phyloP scores from a whole-genome alignment of 2,329 filamentous ascomycete species.

The Myriangium duriaei region DNA sequence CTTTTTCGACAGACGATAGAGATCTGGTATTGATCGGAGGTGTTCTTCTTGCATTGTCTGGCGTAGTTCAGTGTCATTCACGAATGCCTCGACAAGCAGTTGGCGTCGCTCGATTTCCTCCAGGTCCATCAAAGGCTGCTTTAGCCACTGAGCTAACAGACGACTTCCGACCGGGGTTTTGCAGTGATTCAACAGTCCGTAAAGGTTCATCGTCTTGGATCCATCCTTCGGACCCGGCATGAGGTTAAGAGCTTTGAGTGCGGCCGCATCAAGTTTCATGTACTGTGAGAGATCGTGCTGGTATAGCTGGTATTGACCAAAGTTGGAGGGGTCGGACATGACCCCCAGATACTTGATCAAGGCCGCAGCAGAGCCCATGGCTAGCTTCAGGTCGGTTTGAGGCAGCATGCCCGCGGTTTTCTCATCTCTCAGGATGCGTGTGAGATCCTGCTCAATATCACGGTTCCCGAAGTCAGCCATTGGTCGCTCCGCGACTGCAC shows the following conservation, averaged over 20 bases:
- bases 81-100: constrained; percentile 89
- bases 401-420: constrained; percentile 63
- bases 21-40: constrained; percentile 78
- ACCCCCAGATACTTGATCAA: constrained; percentile 90
- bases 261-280: constrained; percentile 96
- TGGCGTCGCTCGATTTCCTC: constrained; percentile 82
- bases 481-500: constrained; percentile 73
- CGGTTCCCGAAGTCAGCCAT: constrained; percentile 67
- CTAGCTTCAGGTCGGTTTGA: constrained; percentile 84
- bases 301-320: constrained; percentile 92
- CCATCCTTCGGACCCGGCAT: constrained; percentile 95
- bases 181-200: constrained; percentile 89
- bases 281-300: constrained; percentile 94
- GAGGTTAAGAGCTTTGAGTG: constrained; percentile 83
- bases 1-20: constrained; percentile 85
- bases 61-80: constrained; percentile 79
- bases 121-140: constrained; percentile 89
- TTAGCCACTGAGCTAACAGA: constrained; percentile 87
- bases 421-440: constrained; percentile 78
- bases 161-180: constrained; percentile 90
- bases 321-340: constrained; percentile 84
- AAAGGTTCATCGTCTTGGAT: constrained; percentile 94
- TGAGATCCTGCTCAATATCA: constrained; percentile 92
- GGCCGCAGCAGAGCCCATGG: constrained; percentile 88
- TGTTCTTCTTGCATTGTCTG: constrained; percentile 98